A percentile compares a stretch with the other conserved stretches of the same genome.
phyloP scores from a whole-genome alignment of 441 rosid genomes.

The Brassica balearica region DNA sequence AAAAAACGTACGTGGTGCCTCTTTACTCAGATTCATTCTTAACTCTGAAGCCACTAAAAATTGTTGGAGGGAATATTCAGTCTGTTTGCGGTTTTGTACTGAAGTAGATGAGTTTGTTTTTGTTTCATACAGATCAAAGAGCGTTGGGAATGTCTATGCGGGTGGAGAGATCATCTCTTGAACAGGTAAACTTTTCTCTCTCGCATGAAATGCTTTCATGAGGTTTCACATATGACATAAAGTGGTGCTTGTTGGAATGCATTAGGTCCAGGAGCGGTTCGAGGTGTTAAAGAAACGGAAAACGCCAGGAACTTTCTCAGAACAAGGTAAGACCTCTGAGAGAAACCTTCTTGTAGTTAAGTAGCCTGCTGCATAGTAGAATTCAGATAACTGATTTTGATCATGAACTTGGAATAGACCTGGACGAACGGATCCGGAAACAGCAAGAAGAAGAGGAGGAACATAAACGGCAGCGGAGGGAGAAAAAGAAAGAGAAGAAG shows the following conservation, averaged over 20 bases:
- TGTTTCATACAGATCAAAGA: conserved; percentile 77
- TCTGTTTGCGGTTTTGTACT: conserved; percentile 33
- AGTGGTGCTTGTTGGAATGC: conserved; percentile 24
- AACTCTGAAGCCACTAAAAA: conserved; percentile 16
- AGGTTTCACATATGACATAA: conserved; percentile 3
- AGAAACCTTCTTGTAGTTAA: too few species aligned
- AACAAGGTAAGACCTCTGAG: conserved; percentile 68
- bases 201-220: conserved; percentile 9
- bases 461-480: conserved; percentile 69
- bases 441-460: conserved; percentile 97
- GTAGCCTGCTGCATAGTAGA: too few species aligned
- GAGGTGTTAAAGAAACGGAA: conserved; percentile 87
- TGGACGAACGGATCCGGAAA: conserved; percentile 84
- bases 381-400: conserved; percentile 10
- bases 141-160: conserved; percentile 99
- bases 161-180: conserved; percentile 89
- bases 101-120: conserved; percentile 13
- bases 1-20: conserved; percentile 76
- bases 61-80: conserved; percentile 19
- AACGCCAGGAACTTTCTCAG: conserved; percentile 87
- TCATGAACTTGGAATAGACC: conserved; percentile 53
- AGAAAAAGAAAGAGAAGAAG: conserved; percentile 94
- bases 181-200: conserved; percentile 57
- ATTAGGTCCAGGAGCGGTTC: conserved; percentile 88
- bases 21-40: conserved; percentile 19